A percentile compares a stretch with the other conserved stretches of the same genome.
Evolutionary conservation across 2,329 filamentous ascomycete genomes (phyloP).

Genomic region (Fusarium sp.): DNA sequence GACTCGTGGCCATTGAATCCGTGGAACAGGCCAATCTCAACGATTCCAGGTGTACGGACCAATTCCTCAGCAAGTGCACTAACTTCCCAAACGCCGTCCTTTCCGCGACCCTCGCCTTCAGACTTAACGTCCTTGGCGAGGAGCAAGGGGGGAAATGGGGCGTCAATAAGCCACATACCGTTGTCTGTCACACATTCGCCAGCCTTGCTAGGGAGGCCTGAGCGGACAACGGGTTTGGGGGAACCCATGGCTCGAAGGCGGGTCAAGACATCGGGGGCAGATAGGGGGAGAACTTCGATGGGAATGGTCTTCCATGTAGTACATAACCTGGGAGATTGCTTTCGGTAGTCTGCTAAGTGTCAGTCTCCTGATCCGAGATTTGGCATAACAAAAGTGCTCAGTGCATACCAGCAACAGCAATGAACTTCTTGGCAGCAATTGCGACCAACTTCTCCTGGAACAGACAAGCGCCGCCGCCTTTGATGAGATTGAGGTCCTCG

Average conservation of each 20-base stretch:
- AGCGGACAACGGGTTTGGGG: slow-evolving; percentile 76
- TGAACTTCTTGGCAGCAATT: slow-evolving; percentile 83
- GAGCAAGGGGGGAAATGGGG: slow-evolving; percentile 82
- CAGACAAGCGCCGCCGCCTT: slow-evolving; percentile 95
- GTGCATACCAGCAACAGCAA: slow-evolving; percentile 82
- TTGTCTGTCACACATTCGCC: slow-evolving; percentile 77
- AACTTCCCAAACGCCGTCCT: slow-evolving; percentile 80
- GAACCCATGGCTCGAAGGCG: slow-evolving; percentile 81
- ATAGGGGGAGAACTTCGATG: slow-evolving; percentile 91
- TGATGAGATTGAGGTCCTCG: slow-evolving; percentile 94
- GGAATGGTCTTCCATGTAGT: slow-evolving; percentile 87
- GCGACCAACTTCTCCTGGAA: slow-evolving; percentile 99
- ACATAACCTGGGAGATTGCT: slow-evolving; percentile 81
- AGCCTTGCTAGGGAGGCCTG: slow-evolving; percentile 80
- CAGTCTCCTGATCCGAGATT: slow-evolving; percentile 11
- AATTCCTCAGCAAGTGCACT: slow-evolving; percentile 78
- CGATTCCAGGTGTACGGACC: slow-evolving; percentile 85
- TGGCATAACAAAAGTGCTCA: slow-evolving; percentile 3
- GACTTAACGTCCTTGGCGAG: slow-evolving; percentile 66
- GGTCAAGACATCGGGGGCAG: slow-evolving; percentile 80
- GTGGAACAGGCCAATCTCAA: slow-evolving; percentile 92
- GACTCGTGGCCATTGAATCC: slow-evolving; percentile 82
- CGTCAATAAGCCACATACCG: slow-evolving; percentile 86
- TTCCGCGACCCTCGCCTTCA: slow-evolving; percentile 65
- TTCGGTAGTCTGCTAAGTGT: slow-evolving; percentile 79